These are phyloP conservation scores for Pseudogymnoascus sp. DNA, from an alignment of 2,329 filamentous ascomycete species.

Conservation along the genomic window DNA sequence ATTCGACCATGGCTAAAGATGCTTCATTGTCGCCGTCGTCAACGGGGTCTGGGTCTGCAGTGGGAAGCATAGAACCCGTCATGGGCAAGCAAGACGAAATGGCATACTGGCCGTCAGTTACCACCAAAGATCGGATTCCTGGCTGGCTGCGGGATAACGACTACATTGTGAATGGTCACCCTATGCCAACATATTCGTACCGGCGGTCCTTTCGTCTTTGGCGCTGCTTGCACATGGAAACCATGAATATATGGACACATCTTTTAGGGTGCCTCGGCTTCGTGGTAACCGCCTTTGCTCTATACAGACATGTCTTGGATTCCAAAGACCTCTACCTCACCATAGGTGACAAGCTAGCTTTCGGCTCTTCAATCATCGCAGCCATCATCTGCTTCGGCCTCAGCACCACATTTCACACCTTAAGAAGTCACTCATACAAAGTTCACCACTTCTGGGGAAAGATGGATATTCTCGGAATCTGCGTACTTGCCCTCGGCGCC, in stretches of 20 bases:
- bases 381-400: constrained; percentile 10
- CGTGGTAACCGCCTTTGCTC: not conserved
- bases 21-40: not conserved
- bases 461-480: constrained; percentile 28
- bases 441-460: constrained; percentile 25
- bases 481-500: no score
- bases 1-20: not conserved
- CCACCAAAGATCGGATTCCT: constrained; percentile 22
- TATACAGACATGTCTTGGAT: not conserved
- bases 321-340: not conserved
- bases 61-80: not conserved
- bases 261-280: constrained; percentile 11
- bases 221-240: no score
- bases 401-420: constrained; percentile 25
- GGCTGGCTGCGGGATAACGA: constrained; percentile 24
- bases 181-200: constrained; percentile 25
- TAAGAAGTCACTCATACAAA: constrained; percentile 27
- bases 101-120: constrained; percentile 20
- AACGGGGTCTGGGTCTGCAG: not conserved
- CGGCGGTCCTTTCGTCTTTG: constrained; percentile 5
- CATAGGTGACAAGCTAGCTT: not conserved
- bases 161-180: constrained; percentile 14
- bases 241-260: no score
- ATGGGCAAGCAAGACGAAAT: not conserved
- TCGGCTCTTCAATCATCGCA: not conserved